These are phyloP conservation scores for Zasmidium angulare DNA, from an alignment of 2,329 filamentous ascomycete species.

Conservation along the genomic window DNA sequence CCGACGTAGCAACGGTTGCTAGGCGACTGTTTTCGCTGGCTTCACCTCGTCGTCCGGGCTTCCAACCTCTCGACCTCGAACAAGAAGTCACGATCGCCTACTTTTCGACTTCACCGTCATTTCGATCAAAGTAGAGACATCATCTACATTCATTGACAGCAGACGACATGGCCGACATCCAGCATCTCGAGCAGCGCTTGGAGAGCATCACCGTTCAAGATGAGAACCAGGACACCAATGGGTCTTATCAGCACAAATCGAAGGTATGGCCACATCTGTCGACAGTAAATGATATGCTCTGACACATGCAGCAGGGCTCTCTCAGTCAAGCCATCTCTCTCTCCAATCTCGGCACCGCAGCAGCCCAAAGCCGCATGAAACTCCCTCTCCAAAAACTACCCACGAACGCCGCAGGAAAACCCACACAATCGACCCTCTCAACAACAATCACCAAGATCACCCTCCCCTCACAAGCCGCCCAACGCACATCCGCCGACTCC, in stretches of 20 bases:
- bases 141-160: constrained; percentile 21
- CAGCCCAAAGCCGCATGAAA: constrained; percentile 65
- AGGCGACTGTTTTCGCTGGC: constrained; percentile 1
- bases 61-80: not conserved
- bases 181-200: constrained; percentile 80
- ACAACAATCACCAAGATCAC: constrained; percentile 63
- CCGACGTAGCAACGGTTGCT: constrained; percentile 11
- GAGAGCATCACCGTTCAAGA: constrained; percentile 88
- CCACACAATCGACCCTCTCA: constrained; percentile 25
- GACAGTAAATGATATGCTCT: constrained; percentile 20
- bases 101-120: constrained; percentile 2
- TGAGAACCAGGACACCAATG: constrained; percentile 66
- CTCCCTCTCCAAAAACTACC: constrained; percentile 78
- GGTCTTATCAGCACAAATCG: constrained; percentile 61
- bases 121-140: constrained; percentile 2
- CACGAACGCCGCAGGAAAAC: constrained; percentile 61
- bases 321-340: constrained; percentile 48
- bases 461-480: constrained; percentile 66
- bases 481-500: constrained; percentile 35
- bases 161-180: constrained; percentile 54
- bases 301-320: constrained; percentile 40
- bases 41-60: not conserved
- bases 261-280: constrained; percentile 66
- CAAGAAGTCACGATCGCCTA: not conserved
- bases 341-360: constrained; percentile 46